Base-by-base conservation (phyloP, 768 basidiomycete species). In the Mycena galopus region DNA sequence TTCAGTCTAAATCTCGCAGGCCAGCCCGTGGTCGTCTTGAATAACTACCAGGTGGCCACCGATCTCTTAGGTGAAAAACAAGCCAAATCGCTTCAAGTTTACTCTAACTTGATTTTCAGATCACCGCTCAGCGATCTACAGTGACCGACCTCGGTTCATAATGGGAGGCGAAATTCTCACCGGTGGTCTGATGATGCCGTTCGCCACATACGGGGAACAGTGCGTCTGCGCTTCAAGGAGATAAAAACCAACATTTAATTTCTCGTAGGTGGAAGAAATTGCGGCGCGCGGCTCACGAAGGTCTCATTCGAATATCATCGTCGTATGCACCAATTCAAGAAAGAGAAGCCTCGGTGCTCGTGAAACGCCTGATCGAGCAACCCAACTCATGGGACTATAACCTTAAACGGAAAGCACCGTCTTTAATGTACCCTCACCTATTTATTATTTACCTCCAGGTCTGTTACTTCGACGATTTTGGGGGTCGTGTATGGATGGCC, bases 251-350 rank as follows among this genome's bases (percentile, higher is more conserved):
- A 21, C 16, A 12, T 44, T 44, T 16, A 50, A 50, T 25, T 0
- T 39, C 21, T 12, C 11, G 17, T 11, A 62, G 60, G 23, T 62
- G 60, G 60, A 33, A 33, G n/a, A 62, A 62, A 50, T n/a, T 62
- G 60, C 60, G 60, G 25, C 39, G 60, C 29, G 60, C 60, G n/a
- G 33, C 60, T 47, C 60, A 62, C 30, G 60, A 62, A 10, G 60
- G 23, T n/a, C 33, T 62, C 25, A 62, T 29, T 33, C 60, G 23
- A 9, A 17, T 21, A 14, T 42, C 44, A 5, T 29, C 60, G 44
- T 32, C 33, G 29, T 62, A 47, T 32, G 19, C 44, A 23, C 44
- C 60, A 8, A 33, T 37, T 44, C 60, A 62, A 37, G 33, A 37
- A 23, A 29, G 33, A 44, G 60, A 62, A 32, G 60, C 60, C 10